Conservation (phyloP, 352 stramenopile species). For the Globisporangium orthogonon region DNA sequence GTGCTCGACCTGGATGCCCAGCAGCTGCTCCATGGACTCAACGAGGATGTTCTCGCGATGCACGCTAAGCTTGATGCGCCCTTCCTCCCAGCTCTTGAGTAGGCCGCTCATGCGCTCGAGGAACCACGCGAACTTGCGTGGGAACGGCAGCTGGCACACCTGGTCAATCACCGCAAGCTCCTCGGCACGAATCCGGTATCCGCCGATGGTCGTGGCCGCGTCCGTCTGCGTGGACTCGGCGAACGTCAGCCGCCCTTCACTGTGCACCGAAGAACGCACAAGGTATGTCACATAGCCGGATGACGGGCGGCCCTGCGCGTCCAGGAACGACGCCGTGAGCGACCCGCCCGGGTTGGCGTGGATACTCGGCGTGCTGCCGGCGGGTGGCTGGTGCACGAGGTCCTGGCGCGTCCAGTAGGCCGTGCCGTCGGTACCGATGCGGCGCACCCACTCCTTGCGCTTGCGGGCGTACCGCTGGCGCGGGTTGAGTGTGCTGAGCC, state of each 20-base stretch:
- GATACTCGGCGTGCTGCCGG: neutral
- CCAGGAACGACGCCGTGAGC: conserved; percentile 1
- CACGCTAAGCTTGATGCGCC: conserved; percentile 77
- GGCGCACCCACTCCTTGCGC: conserved; percentile 77
- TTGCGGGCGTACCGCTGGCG: conserved; percentile 71
- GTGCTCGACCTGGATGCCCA: conserved; percentile 65
- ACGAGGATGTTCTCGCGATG: conserved; percentile 67
- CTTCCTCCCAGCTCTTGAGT: conserved; percentile 69
- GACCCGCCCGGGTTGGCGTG: neutral
- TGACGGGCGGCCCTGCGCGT: conserved; percentile 26
- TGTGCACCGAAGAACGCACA: conserved; percentile 57
- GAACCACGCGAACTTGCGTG: conserved; percentile 82
- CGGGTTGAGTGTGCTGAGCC: conserved; percentile 58
- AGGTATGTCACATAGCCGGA: conserved; percentile 67
- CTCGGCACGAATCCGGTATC: conserved; percentile 46
- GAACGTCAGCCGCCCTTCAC: conserved; percentile 51
- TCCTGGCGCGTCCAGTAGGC: conserved; percentile 50
- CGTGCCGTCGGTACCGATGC: conserved; percentile 51
- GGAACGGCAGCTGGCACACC: conserved; percentile 62
- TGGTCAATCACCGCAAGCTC: conserved; percentile 62
- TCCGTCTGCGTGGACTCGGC: conserved; percentile 48
- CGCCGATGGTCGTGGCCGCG: conserved; percentile 51
- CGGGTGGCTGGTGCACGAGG: neutral
- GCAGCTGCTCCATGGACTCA: conserved; percentile 85
- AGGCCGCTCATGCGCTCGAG: conserved; percentile 61